Conservation (phyloP, 805 yeast genomes). For the Kazachstania taianensis region DNA sequence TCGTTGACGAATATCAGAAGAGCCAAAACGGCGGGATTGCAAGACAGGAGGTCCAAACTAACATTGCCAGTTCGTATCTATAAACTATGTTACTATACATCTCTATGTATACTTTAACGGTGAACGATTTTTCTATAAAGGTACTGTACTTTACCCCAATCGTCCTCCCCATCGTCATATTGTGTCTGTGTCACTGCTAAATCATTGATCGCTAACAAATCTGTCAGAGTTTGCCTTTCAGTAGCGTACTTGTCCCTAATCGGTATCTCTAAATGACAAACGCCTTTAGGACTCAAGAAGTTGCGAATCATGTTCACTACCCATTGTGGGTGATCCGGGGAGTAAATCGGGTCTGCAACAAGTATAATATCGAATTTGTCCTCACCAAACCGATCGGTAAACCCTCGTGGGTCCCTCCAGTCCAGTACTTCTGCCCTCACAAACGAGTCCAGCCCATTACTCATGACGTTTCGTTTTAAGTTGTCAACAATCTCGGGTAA, state of each 20-base stretch:
- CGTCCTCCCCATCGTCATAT: constrained; percentile 65
- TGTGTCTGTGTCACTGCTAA: constrained; percentile 28
- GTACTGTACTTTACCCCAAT: constrained; percentile 67
- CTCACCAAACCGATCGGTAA: constrained; percentile 27
- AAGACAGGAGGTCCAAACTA: constrained; percentile 4
- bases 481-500: constrained; percentile 69
- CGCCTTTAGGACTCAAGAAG: constrained; percentile 37
- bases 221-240: constrained; percentile 57
- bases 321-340: constrained; percentile 69
- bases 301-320: constrained; percentile 47
- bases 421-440: constrained; percentile 49
- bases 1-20: constrained; percentile 13
- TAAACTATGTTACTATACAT: neutral
- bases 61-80: constrained; percentile 7
- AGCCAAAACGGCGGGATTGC: neutral
- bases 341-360: constrained; percentile 83
- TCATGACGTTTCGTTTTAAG: constrained; percentile 43
- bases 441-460: constrained; percentile 35
- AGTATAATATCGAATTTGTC: constrained; percentile 48
- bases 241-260: constrained; percentile 53
- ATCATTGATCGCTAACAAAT: constrained; percentile 32
- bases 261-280: constrained; percentile 66
- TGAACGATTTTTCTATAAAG: constrained; percentile 30
- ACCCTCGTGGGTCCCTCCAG: constrained; percentile 56
- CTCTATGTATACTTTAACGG: constrained; percentile 4